phyloP scores from a whole-genome alignment of 768 basidiomycete species.

The Gelatoporia subvermispora region DNA sequence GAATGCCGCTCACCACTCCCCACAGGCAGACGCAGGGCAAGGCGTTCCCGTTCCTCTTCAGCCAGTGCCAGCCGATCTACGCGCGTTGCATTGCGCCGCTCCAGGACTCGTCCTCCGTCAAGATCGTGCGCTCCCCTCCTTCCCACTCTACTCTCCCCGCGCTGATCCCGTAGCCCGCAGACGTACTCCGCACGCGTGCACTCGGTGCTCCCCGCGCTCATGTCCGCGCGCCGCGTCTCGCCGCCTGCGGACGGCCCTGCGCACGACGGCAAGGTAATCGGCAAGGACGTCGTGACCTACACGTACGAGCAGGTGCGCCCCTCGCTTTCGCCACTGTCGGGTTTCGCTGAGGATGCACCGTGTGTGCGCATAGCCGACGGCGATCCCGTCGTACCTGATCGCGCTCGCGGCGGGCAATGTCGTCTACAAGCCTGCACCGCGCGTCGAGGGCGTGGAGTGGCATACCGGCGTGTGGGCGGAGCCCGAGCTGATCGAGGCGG shows the following conservation, averaged over 20 bases:
- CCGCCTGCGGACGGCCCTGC: conserved; percentile 67
- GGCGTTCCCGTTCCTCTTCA: conserved; percentile 81
- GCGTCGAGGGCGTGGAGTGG: conserved; percentile 64
- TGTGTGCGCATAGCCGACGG: conserved; percentile 50
- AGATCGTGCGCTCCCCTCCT: conserved; percentile 52
- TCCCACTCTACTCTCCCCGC: neutral
- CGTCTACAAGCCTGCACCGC: conserved; percentile 61
- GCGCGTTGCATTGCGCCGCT: conserved; percentile 74
- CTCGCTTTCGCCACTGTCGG: neutral
- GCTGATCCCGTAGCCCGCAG: conserved; percentile 30
- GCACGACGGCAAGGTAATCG: conserved; percentile 71
- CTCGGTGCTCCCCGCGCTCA: conserved; percentile 78
- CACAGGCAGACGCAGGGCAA: conserved; percentile 71
- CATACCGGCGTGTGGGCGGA: conserved; percentile 88
- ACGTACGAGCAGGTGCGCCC: conserved; percentile 66
- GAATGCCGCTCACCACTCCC: neutral
- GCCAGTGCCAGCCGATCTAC: conserved; percentile 91
- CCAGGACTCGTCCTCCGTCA: conserved; percentile 88
- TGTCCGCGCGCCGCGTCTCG: conserved; percentile 77
- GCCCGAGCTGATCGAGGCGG: conserved; percentile 70
- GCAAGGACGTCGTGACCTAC: conserved; percentile 70
- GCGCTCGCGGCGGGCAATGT: conserved; percentile 88
- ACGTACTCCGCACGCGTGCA: conserved; percentile 81
- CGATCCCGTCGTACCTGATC: conserved; percentile 89
- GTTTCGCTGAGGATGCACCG: neutral